Percentiles rank a stretch among this genome's conserved stretches.
These are phyloP conservation scores for Penicillium sp. DNA, from an alignment of 2,329 filamentous ascomycete species.

Conservation along the genomic window DNA sequence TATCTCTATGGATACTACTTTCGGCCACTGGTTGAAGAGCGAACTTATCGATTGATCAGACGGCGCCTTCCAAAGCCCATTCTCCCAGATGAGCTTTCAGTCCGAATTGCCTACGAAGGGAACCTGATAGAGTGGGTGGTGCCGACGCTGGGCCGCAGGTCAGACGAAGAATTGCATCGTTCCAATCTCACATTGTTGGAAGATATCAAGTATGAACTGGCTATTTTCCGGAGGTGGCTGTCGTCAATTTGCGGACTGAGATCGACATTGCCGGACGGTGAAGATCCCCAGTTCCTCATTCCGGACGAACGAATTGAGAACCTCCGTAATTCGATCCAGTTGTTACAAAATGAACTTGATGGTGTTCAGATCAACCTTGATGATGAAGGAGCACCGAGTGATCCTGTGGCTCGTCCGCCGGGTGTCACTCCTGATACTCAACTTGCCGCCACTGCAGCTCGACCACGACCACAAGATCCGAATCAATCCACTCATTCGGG, in stretches of 20 bases:
- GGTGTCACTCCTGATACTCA: conserved; percentile 18
- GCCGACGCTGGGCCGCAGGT: conserved; percentile 38
- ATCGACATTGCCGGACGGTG: conserved; percentile 15
- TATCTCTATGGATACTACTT: conserved; percentile 37
- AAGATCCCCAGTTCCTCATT: conserved; percentile 12
- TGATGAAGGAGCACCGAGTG: conserved; percentile 11
- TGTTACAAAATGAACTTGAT: conserved; percentile 30
- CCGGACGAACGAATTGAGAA: conserved; percentile 28
- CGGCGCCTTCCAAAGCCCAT: conserved; percentile 42
- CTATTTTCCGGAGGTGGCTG: conserved; percentile 32
- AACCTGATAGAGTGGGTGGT: conserved; percentile 45
- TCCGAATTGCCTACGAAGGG: conserved; percentile 43
- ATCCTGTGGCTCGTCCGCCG: conserved; percentile 14
- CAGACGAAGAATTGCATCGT: conserved; percentile 41
- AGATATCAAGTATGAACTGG: conserved; percentile 39
- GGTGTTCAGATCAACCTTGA: conserved; percentile 14
- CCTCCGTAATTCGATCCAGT: conserved; percentile 31
- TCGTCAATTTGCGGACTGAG: conserved; percentile 31
- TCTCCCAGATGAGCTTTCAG: conserved; percentile 41
- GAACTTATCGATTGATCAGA: conserved; percentile 41
- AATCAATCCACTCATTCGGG: conserved; percentile 12
- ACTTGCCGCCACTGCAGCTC: conserved; percentile 10
- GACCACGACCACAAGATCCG: conserved; percentile 12
- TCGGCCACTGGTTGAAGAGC: conserved; percentile 38
- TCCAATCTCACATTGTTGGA: conserved; percentile 35